Evolutionary conservation across 495 filamentous ascomycete species (phyloP), one percentile per base, ranked within the genome.

Genomic region (Neurospora pannonica): DNA sequence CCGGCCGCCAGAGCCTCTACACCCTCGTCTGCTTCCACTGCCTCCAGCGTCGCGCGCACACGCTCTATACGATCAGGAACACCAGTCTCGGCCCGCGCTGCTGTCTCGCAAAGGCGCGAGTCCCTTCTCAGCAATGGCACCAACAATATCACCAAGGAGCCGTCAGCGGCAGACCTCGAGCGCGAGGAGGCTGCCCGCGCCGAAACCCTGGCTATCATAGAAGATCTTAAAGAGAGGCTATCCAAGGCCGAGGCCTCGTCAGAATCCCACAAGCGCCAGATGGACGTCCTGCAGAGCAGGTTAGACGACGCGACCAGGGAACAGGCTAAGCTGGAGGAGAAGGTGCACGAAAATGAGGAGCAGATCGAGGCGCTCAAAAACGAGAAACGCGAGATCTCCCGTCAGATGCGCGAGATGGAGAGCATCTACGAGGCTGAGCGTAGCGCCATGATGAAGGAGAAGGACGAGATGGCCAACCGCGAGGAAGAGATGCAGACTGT

Each of bases 401-500:
- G 94, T 71, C 90, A 95, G 82, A 92, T 92, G 77, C 88, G 95
- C 73, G 96, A 99, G 79, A 88, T 97, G 82, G 94, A 97, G 80
- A 89, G 89, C 73, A 93, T 94, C 40, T 95, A 96, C 82, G 95
- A 98, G 82, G 87, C 90, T 67, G 96, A 99, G 83, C 89, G 95
- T 54, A 93, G 89, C 80, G 89, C 93, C 48, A 92, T 95, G 87
- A 90, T 93, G 78, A 92, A 92, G 82, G 95, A 98, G 82, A 94
- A 94, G 85, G 93, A 97, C 73, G 93, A 97, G 75, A 92, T 94
- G 84, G 85, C 87, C 40, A 90, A 90, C 75, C 86, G 90, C 54
- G 93, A 97, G 78, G 94, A 97, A 80, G 94, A 97, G 78, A 89
- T 98, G 88, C 93, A 95, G 81, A 85, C 88, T 37, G 91, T 93